Base-by-base conservation (phyloP, 257 asterid genomes). In the Salvia splendens region DNA sequence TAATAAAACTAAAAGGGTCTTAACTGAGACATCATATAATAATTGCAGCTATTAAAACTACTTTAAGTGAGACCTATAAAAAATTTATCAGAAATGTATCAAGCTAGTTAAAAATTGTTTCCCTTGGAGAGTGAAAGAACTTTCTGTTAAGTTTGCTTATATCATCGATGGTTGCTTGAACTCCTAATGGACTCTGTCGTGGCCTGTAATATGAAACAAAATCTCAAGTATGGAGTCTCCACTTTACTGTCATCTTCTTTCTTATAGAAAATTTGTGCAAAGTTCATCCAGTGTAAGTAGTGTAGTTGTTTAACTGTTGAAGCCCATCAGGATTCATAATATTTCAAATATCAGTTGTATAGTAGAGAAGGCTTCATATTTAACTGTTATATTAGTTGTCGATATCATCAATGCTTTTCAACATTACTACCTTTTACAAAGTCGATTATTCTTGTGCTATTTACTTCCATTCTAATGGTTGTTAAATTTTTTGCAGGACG, bases 401-500 rank as follows among this genome's bases (percentile, higher is more conserved):
- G 47, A 45, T 54, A 43, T 47, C 38, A 48, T 57, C 20, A 76
- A 60, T 5, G n/a, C 33, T 53, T 56, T 41, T 11, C 52, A 16
- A 35, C 45, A 63, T 67, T 41, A 20, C 40, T 16, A 20, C 58
- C 66, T 53, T 24, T 30, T n/a, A 45, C 6, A 65, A 11, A 11
- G 28, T 75, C 12, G 67, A 2, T 67, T n/a, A 35, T 61, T 73
- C 6, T 46, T 20, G 33, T 41, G 51, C 32, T 48, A 17, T 60
- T 43, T 17, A 59, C 65, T 47, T 35, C 53, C 38, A 51, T 60
- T 67, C 70, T 81, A 73, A 75, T 67, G 62, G 46, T 11, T 57
- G 48, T 56, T 36, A 41, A 53, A n/a, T 49, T 62, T 50, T 46
- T 54, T 75, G 79, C 84, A 91, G 93, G 96, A 91, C 38, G 96